Evolutionary conservation across 2,329 filamentous ascomycete genomes (phyloP), one percentile per base, ranked within the genome.

Genomic region (Drechslerella stenobrocha): DNA sequence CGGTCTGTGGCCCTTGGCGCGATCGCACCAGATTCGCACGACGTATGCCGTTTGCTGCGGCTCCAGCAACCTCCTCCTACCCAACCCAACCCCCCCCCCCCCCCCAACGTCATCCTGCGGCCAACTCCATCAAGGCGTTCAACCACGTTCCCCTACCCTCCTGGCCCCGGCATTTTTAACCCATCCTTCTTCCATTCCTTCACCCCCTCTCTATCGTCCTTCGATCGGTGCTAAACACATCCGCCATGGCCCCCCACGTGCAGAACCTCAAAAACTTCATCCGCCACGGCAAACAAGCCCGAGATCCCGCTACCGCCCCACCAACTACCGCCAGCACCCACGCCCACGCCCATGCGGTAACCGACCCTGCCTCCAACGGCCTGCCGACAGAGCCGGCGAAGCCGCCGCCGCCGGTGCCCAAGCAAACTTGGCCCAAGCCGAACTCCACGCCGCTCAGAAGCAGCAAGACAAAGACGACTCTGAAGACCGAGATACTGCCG

Each of bases 231-330:
- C 52, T 60, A 55, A 63, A 63, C 35, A 45, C 37, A 55, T 70
- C 48, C 75, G 86, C 86, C 84, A 84, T 82, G 74, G 84, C 84
- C 46, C 51, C 56, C 23, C 56, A 59, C 45, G 95, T 96, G 80
- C 92, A 96, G 80, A 93, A 93, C 76, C 84, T 96, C 74, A 96
- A 97, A 80, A 96, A 96, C 79, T 95, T 97, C 79, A 93, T 97
- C 79, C 89, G 92, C 72, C 92, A 96, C 81, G 92, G 92, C 78
- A 96, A 96, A 81, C 90, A 96, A 81, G 92, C 90, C 73, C 88
- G 90, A 72, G 81, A 80, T 71, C 82, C 83, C 72, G 59, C 80
- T 80, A 63, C 79, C 77, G 44, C 82, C 82, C 84, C 75, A 81
- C 82, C 72, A 87, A 81, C 72, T 84, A 55, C 79, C 82, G 60